Percentiles rank a stretch among this genome's conserved stretches.
Conservation (phyloP, 805 yeast species). For the Grigorovia jiainica region DNA sequence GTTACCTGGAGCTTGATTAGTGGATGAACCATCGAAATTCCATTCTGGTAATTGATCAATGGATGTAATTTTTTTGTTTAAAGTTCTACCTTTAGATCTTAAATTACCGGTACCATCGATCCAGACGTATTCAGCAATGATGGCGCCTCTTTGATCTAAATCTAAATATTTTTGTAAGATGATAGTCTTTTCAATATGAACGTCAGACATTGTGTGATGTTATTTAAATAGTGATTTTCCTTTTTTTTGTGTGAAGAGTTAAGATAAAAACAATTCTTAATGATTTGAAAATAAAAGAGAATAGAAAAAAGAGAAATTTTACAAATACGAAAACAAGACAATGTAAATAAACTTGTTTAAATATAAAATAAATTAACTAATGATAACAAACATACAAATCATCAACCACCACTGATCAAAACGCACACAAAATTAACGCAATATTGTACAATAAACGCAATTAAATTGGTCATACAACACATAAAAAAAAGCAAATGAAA, state of each 20-base stretch:
- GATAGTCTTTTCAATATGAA: constrained; percentile 49
- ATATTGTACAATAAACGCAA: too few relatives aligned
- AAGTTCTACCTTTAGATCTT: constrained; percentile 91
- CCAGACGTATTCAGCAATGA: constrained; percentile 97
- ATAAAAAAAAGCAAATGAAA: neutral
- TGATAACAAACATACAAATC: too few relatives aligned
- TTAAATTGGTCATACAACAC: neutral
- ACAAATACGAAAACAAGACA: neutral
- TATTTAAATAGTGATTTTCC: too few relatives aligned
- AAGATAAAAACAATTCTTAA: neutral
- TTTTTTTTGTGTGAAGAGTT: neutral
- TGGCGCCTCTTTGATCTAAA: constrained; percentile 75
- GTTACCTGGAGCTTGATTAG: constrained; percentile 97
- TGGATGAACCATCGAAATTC: constrained; percentile 99
- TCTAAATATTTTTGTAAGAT: constrained; percentile 75
- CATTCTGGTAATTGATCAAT: constrained; percentile 93
- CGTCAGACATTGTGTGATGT: neutral
- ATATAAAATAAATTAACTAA: neutral
- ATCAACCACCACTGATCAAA: too few relatives aligned
- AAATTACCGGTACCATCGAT: constrained; percentile 84
- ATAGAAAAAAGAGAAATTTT: neutral
- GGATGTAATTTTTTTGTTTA: constrained; percentile 54
- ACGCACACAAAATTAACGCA: neutral
- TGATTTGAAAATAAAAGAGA: neutral
- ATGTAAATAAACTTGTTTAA: neutral